Percentiles rank a stretch among this genome's conserved stretches.
phyloP scores from a whole-genome alignment of 768 basidiomycete species.

The Pulveroboletus sp. region DNA sequence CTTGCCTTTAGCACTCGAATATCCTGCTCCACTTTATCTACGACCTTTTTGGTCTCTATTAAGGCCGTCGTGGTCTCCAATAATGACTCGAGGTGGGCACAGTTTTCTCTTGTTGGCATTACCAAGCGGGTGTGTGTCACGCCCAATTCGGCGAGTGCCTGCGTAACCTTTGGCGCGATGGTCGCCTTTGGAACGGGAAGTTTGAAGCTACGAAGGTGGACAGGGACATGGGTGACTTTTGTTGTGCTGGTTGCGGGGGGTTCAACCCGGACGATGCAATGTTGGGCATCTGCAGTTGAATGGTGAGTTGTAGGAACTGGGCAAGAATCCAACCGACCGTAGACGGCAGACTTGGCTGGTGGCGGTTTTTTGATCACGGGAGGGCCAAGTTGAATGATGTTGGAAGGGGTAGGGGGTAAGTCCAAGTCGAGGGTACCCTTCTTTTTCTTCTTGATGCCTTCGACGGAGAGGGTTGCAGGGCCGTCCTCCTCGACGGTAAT shows the following conservation, averaged over 20 bases:
- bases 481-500: slow-evolving; percentile 64
- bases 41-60: slow-evolving; percentile 85
- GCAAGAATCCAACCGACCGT: slow-evolving; percentile 42
- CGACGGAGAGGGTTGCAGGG: slow-evolving; percentile 42
- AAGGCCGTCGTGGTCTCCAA: slow-evolving; percentile 68
- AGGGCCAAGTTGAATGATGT: slow-evolving; percentile 37
- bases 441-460: slow-evolving; percentile 59
- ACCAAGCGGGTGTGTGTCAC: slow-evolving; percentile 73
- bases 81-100: slow-evolving; percentile 68
- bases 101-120: slow-evolving; percentile 91
- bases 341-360: slow-evolving; percentile 54
- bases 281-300: slow-evolving; percentile 49
- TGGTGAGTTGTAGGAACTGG: slow-evolving; percentile 21
- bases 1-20: slow-evolving; percentile 67
- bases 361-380: slow-evolving; percentile 38
- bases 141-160: slow-evolving; percentile 74
- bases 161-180: slow-evolving; percentile 71
- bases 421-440: slow-evolving; percentile 31
- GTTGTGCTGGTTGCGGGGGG: slow-evolving; percentile 43
- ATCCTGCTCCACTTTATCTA: slow-evolving; percentile 87
- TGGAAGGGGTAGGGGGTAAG: slow-evolving; percentile 33
- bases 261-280: slow-evolving; percentile 76
- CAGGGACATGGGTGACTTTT: slow-evolving; percentile 79
- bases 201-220: slow-evolving; percentile 83
- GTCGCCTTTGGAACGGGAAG: slow-evolving; percentile 76